These are phyloP conservation scores for Fragaria vesca DNA, from an alignment of 306 rosid species.

Conservation along the genomic window DNA sequence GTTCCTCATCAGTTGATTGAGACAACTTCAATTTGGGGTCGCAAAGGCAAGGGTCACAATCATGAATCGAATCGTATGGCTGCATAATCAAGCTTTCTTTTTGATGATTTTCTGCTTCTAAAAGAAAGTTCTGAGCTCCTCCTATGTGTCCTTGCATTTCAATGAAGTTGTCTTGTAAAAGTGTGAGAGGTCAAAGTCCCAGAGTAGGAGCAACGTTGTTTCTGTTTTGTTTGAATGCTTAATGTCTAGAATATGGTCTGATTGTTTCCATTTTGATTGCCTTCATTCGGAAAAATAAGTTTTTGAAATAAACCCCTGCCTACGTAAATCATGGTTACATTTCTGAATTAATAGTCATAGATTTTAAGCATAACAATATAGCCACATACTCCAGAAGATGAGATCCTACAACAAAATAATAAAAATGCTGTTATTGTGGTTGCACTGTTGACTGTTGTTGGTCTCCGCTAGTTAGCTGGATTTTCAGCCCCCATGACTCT, in stretches of 20 bases:
- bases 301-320: neutral
- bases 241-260: neutral
- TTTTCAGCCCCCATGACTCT: too few relatives aligned
- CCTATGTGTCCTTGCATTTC: neutral
- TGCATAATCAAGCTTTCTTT: constrained; percentile 23
- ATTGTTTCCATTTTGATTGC: neutral
- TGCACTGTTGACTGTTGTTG: too few relatives aligned
- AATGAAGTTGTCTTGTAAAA: neutral
- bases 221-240: neutral
- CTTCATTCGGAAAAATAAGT: constrained; percentile 6
- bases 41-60: constrained; percentile 51
- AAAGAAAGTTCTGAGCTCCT: constrained; percentile 4
- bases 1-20: constrained; percentile 93
- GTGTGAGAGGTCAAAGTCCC: constrained; percentile 1
- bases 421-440: too few relatives aligned
- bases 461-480: too few relatives aligned
- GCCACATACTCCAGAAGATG: neutral
- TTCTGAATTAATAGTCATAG: neutral
- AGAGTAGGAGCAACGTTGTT: constrained; percentile 6
- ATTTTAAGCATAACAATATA: neutral
- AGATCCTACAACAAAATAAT: too few relatives aligned
- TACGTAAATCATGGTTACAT: neutral
- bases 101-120: neutral
- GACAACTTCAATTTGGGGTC: constrained; percentile 78
- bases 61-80: constrained; percentile 24